Evolutionary conservation across 768 basidiomycete species (phyloP), one percentile per base, ranked within the genome.

Genomic region (Leucocoprinus birnbaumii): DNA sequence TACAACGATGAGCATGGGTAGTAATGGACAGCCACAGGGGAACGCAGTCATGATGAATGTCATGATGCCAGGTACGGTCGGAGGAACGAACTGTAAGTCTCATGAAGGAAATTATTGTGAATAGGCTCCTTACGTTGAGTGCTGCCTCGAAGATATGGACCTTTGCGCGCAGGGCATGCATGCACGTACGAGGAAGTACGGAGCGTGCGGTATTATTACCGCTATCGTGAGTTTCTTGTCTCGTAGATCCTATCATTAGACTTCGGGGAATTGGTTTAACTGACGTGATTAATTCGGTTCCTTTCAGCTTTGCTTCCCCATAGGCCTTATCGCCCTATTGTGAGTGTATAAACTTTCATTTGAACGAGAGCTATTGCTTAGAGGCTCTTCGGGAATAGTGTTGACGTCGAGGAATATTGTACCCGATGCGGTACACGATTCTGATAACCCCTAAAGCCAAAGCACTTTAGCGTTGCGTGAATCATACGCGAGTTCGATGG

Each of bases 161-260:
- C 52, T 47, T 11, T 46, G 52, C 38, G 16, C 38, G 14, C 52
- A 47, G 38, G 64, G 63, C 21, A 62, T 63, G 16, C 66, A 67
- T 44, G 61, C 61, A 24, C 53, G 59, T 21, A 60, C 53, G 14
- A 64, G 57, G 25, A 64, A 55, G 16, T 62, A 61, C 43, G 67
- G 66, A 34, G 43, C 64, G 26, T 53, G 53, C 50, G 66, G 66
- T 3, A 64, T 67, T 26, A 65, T 68, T 43, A 58, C 59, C 18
- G 65, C 65, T 21, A 58, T 68, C 14, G 66, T 67, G 55, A 56
- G 66, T 60, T 21, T 48, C 34, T 24, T 5, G 48, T 35, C 26
- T 8, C 38, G 37, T 38, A 16, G 9, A 16, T n/a, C 38, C 16
- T 38, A 16, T n/a, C n/a, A 35, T 37, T 41, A 42, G 18, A 35